Percentiles rank a stretch among this genome's conserved stretches.
Evolutionary conservation across 768 basidiomycete genomes (phyloP).

Genomic region (Astraeus odoratus): DNA sequence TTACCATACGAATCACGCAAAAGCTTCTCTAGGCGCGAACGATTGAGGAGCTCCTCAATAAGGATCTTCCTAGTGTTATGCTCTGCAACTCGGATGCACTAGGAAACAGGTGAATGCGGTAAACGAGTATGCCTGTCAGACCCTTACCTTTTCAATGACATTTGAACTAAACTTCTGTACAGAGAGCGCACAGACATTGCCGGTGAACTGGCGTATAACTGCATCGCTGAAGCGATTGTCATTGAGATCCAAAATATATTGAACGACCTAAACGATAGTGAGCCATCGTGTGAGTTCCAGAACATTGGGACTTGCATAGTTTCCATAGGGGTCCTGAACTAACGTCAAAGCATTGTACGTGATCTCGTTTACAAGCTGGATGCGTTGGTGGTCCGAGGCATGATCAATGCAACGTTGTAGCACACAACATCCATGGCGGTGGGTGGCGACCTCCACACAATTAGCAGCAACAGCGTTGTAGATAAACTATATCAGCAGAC

Average conservation of each 20-base stretch:
- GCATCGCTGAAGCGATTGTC: conserved; percentile 98
- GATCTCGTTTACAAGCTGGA: conserved; percentile 97
- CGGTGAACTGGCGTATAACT: conserved; percentile 94
- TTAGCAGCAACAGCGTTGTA: conserved; percentile 99
- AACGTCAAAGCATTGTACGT: conserved; percentile 96
- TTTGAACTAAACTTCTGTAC: conserved; percentile 99
- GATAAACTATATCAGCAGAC: conserved; percentile 61
- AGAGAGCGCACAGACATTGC: conserved; percentile 95
- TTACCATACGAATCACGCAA: conserved; percentile 95
- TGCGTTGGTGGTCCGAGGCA: conserved; percentile 89
- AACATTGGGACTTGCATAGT: conserved; percentile 54
- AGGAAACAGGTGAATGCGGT: conserved; percentile 1
- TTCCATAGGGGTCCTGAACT: conserved; percentile 95
- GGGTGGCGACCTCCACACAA: conserved; percentile 97
- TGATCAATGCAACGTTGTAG: conserved; percentile 98
- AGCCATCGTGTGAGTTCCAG: not conserved
- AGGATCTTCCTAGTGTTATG: conserved; percentile 89
- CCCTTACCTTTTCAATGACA: conserved; percentile 88
- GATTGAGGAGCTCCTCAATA: conserved; percentile 92
- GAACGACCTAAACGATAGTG: conserved; percentile 61
- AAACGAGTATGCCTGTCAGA: not conserved
- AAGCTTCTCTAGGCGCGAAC: conserved; percentile 90
- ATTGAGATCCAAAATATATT: conserved; percentile 97
- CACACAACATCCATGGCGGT: conserved; percentile 97
- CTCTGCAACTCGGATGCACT: conserved; percentile 92